Conservation (phyloP, 768 basidiomycete genomes). For the Lentinula guzmanii region DNA sequence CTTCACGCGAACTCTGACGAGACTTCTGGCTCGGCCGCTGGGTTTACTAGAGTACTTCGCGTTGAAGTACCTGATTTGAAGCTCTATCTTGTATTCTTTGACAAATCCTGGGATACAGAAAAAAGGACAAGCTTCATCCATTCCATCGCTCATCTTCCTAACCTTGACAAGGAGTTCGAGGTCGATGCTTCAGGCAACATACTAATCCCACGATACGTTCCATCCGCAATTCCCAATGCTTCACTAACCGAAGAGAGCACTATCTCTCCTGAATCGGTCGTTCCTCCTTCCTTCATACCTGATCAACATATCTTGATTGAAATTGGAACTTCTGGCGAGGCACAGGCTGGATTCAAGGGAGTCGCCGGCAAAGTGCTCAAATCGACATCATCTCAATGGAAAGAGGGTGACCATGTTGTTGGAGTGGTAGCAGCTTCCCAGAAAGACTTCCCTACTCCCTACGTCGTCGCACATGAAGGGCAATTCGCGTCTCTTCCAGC, state of each 20-base stretch:
- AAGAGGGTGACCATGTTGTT: not conserved
- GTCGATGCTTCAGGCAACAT: not conserved
- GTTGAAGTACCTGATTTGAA: not conserved
- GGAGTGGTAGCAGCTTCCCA: not conserved
- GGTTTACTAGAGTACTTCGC: not conserved
- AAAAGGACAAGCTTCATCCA: not conserved
- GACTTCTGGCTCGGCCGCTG: not conserved
- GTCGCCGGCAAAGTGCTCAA: not conserved
- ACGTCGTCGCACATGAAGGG: not conserved
- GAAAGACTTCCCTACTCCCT: not conserved
- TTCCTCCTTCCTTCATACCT: not conserved
- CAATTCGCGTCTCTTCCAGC: not conserved
- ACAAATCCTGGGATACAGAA: not conserved
- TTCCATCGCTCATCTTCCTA: not conserved
- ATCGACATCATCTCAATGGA: not conserved
- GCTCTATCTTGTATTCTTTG: not conserved
- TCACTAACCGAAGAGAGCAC: not conserved
- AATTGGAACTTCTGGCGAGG: not conserved
- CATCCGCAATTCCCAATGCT: not conserved
- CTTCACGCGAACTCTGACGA: not conserved
- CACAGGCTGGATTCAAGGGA: not conserved
- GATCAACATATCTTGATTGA: not conserved
- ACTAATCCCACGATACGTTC: not conserved
- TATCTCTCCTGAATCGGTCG: not conserved
- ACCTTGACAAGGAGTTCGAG: not conserved